Conservation (phyloP, 2,329 filamentous ascomycete genomes). For the Metarhizium robertsii region DNA sequence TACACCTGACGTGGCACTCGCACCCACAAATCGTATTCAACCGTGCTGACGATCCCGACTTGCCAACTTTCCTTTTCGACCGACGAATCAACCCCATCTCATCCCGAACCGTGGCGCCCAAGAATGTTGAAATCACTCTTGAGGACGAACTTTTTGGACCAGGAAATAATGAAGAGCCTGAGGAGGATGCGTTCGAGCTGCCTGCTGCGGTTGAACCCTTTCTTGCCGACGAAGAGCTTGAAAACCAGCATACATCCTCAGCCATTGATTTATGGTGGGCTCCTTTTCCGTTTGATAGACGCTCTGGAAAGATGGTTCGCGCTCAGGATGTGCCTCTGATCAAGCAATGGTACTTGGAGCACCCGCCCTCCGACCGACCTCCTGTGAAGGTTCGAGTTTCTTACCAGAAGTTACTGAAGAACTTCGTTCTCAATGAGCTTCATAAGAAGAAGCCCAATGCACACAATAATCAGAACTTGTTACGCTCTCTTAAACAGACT, state of each 20-base stretch:
- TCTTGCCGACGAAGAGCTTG: conserved; percentile 78
- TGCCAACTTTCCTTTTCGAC: conserved; percentile 96
- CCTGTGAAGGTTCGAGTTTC: conserved; percentile 97
- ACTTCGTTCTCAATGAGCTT: conserved; percentile 89
- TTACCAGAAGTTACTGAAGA: conserved; percentile 96
- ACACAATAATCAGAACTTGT: conserved; percentile 85
- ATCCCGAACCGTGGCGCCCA: conserved; percentile 83
- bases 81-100: conserved; percentile 97
- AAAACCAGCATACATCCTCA: conserved; percentile 78
- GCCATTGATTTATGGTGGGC: conserved; percentile 98
- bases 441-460: conserved; percentile 95
- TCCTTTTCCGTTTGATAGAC: conserved; percentile 87
- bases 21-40: conserved; percentile 89
- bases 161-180: conserved; percentile 61
- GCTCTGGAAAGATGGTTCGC: conserved; percentile 91
- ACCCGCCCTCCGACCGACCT: conserved; percentile 74
- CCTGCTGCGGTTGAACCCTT: conserved; percentile 78
- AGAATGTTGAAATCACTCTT: conserved; percentile 84
- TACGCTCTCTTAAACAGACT: conserved; percentile 84
- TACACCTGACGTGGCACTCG: conserved; percentile 89
- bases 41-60: conserved; percentile 73
- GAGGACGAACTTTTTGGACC: conserved; percentile 89
- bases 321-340: conserved; percentile 94
- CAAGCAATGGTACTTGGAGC: conserved; percentile 98
- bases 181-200: conserved; percentile 80